phyloP scores from a whole-genome alignment of 495 filamentous ascomycete genomes.

The Penicillium longicatenatum region DNA sequence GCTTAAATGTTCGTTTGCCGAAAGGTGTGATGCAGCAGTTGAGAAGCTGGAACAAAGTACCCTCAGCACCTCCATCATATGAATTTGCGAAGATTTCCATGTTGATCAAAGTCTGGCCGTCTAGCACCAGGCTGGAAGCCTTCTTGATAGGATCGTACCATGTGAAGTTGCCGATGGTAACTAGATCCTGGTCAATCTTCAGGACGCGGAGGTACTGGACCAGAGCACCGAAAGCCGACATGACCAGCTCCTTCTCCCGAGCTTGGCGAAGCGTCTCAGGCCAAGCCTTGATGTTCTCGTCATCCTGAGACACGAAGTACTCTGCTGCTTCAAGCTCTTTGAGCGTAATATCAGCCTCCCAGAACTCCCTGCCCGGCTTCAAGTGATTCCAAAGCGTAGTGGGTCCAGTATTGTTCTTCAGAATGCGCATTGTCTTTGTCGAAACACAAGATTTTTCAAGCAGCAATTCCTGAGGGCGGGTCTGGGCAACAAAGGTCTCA shows the following conservation, averaged over 20 bases:
- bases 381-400: conserved; percentile 96
- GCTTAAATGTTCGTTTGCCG: conserved; percentile 92
- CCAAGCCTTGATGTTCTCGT: conserved; percentile 71
- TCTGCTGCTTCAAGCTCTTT: conserved; percentile 79
- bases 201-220: conserved; percentile 83
- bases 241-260: conserved; percentile 77
- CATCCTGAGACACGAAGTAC: conserved; percentile 72
- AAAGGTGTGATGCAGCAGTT: conserved; percentile 97
- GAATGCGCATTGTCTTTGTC: conserved; percentile 81
- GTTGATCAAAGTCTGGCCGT: conserved; percentile 96
- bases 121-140: conserved; percentile 87
- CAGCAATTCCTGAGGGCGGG: conserved; percentile 82
- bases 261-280: conserved; percentile 72
- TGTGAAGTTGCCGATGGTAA: conserved; percentile 88
- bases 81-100: conserved; percentile 96
- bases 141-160: conserved; percentile 95
- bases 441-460: conserved; percentile 88
- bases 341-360: conserved; percentile 77
- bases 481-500: conserved; percentile 96
- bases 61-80: conserved; percentile 79
- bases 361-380: conserved; percentile 88
- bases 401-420: conserved; percentile 93
- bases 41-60: conserved; percentile 85
- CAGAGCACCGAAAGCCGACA: conserved; percentile 92
- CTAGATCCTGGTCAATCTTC: conserved; percentile 84